Evolutionary conservation across 768 basidiomycete species (phyloP).

Genomic region (Rhizopogon vulgaris): DNA sequence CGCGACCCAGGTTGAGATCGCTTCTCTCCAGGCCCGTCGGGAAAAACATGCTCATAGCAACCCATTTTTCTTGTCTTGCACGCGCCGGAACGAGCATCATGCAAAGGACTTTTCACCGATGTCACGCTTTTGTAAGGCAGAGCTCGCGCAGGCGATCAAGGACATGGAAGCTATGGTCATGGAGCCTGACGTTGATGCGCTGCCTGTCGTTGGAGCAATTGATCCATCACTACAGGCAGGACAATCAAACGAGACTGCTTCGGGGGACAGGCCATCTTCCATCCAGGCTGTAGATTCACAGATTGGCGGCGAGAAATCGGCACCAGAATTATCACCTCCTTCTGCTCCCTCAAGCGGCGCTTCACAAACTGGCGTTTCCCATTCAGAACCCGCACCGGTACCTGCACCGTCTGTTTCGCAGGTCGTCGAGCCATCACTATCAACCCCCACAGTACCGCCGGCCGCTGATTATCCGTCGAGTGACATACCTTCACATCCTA

Average conservation of each 20-base stretch:
- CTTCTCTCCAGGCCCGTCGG: conserved; percentile 42
- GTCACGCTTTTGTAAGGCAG: conserved; percentile 62
- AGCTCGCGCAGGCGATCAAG: conserved; percentile 57
- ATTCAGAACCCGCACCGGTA: not conserved
- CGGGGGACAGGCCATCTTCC: not conserved
- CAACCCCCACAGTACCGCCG: conserved; percentile 5
- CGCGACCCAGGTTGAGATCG: conserved; percentile 41
- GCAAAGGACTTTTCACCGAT: conserved; percentile 70
- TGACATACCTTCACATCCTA: conserved; percentile 41
- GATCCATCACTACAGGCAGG: conserved; percentile 23
- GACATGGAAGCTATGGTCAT: conserved; percentile 60
- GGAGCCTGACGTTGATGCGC: conserved; percentile 23
- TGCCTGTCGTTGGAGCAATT: conserved; percentile 18
- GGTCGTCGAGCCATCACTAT: not conserved
- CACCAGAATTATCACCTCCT: not conserved
- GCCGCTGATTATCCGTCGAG: conserved; percentile 8
- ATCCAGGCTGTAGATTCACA: not conserved
- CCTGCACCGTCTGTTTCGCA: not conserved
- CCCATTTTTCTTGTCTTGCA: conserved; percentile 71
- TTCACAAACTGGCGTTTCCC: not conserved
- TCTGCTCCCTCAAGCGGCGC: not conserved
- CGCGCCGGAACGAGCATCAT: conserved; percentile 64
- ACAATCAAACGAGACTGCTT: conserved; percentile 1
- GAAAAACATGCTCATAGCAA: conserved; percentile 61
- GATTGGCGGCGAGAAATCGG: not conserved